phyloP scores from a whole-genome alignment of 2,329 filamentous ascomycete genomes.

The Pseudogymnoascus sp. region DNA sequence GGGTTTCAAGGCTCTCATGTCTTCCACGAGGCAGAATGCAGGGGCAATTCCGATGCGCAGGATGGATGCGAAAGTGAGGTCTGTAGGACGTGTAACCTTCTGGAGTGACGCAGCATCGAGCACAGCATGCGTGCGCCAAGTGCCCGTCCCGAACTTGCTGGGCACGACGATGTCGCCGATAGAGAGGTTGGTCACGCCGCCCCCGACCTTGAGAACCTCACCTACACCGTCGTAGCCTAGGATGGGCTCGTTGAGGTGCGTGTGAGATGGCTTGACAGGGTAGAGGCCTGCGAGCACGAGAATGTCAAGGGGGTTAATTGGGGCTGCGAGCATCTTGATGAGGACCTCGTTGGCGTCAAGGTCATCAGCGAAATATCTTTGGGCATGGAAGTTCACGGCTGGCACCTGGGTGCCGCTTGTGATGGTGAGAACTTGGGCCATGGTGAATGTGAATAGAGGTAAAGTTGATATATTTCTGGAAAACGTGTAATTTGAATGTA shows the following conservation, averaged over 20 bases:
- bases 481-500: background rate
- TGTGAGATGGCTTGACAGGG: background rate
- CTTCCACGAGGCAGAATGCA: slow-evolving; percentile 22
- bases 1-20: slow-evolving; percentile 16
- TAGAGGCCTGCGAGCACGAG: background rate
- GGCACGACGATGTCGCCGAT: slow-evolving; percentile 19
- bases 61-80: slow-evolving; percentile 16
- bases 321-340: background rate
- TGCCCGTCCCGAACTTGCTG: slow-evolving; percentile 14
- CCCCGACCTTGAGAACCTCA: slow-evolving; percentile 19
- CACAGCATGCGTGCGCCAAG: slow-evolving; percentile 20
- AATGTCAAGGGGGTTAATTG: background rate
- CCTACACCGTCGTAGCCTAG: slow-evolving; percentile 22
- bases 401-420: background rate
- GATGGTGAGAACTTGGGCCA: slow-evolving; percentile 2
- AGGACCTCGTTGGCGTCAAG: background rate
- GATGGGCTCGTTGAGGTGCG: background rate
- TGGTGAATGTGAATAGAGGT: background rate
- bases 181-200: slow-evolving; percentile 15
- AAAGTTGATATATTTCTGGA: background rate
- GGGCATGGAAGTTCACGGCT: background rate
- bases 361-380: no score
- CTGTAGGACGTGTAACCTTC: slow-evolving; percentile 7
- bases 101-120: slow-evolving; percentile 14
- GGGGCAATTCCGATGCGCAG: slow-evolving; percentile 18